Evolutionary conservation across 2,329 filamentous ascomycete genomes (phyloP).

Genomic region (Didymella lethalis): DNA sequence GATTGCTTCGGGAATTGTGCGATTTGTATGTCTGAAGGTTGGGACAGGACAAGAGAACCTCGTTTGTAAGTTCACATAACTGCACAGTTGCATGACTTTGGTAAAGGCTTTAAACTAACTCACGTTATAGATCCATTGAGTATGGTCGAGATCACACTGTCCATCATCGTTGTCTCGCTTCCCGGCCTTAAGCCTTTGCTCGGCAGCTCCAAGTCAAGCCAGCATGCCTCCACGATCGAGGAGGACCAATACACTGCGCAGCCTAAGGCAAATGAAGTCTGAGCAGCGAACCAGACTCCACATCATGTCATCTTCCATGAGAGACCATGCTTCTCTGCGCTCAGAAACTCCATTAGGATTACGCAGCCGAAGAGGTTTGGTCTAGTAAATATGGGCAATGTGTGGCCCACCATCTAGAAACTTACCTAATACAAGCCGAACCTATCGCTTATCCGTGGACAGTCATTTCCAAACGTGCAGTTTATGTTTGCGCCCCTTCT

Average conservation of each 20-base stretch:
- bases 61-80: conserved; percentile 32
- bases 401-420: neutral
- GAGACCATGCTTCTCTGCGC: neutral
- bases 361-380: neutral
- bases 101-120: neutral
- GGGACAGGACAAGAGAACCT: conserved; percentile 35
- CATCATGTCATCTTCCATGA: neutral
- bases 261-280: neutral
- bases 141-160: conserved; percentile 36
- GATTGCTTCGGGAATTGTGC: conserved; percentile 29
- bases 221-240: neutral
- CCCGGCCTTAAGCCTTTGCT: conserved; percentile 32
- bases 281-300: neutral
- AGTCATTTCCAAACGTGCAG: neutral
- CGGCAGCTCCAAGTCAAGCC: neutral
- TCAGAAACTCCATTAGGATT: neutral
- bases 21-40: conserved; percentile 30
- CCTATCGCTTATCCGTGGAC: neutral
- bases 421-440: no score
- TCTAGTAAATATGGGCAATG: neutral
- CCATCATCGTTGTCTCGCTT: conserved; percentile 33
- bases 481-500: neutral
- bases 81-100: neutral
- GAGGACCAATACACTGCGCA: conserved; percentile 2
- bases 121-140: conserved; percentile 25